Base-by-base conservation (phyloP, 2,329 filamentous ascomycete genomes). In the Fusarium xyrophilum region DNA sequence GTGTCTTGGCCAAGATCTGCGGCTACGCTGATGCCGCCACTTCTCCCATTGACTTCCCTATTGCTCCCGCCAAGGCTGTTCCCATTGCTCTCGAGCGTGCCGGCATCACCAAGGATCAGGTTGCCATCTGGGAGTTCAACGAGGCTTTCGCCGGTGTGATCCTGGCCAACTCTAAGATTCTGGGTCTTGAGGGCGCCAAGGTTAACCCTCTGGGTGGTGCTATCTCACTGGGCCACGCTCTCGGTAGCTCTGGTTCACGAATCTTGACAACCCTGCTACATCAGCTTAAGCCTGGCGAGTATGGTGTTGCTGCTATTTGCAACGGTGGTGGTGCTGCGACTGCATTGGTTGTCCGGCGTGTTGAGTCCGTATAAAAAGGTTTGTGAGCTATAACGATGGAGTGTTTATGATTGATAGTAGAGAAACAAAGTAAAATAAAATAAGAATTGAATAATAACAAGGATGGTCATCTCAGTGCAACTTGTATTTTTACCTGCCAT, bases 71-170 rank as follows among this genome's bases (percentile, higher is more conserved):
- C 39, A 94, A 96, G 79, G 95, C 95, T 8, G 95, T 98, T 0
- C 93, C 95, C 6, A 88, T 97, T 73, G 94, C 94, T 14, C 85
- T 99, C 52, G 87, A 93, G 79, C 87, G 94, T 60, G 96, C 96
- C 2, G 94, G 95, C 14, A 94, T 99, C 71, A 93, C 88, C 69
- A 93, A 94, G 80, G 91, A 96, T 47, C 92, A 98, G 79, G 93
- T 99, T 46, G 90, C 95, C 8, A 83, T 97, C 25, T 98, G 96
- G 95, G 96, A 98, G 79, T 97, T 99, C 80, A 99, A 99, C 79
- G 96, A 99, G 82, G 96, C 96, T 0, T 99, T 99, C 77, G 95
- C 96, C 30, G 93, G 92, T 7, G 94, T 97, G 32, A 96, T 97
- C 79, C 93, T 96, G 77, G 94, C 95, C 42, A 97, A 98, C 76